Conservation (phyloP, 192 early-diverging fungal species). For the Piromyces finnis region DNA sequence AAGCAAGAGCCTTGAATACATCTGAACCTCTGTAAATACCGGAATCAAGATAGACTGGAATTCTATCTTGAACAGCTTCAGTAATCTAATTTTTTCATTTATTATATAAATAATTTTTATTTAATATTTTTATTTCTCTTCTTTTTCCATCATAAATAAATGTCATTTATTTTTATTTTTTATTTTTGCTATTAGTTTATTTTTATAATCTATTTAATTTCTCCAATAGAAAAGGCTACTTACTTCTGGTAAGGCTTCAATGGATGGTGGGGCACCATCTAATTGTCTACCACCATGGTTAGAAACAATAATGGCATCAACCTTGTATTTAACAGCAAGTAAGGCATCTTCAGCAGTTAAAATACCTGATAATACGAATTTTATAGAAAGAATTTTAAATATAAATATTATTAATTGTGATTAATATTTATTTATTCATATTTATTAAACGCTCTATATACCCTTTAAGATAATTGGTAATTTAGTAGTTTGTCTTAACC, state of each 20-base stretch:
- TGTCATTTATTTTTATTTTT: no score
- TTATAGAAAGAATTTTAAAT: no score
- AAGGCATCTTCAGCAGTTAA: slow-evolving; percentile 11
- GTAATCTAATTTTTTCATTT: no score
- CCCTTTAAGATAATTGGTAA: neutral
- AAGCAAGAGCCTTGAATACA: slow-evolving; percentile 11
- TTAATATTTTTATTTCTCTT: no score
- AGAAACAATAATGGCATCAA: slow-evolving; percentile 4
- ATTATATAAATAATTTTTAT: no score
- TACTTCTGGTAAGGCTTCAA: slow-evolving; percentile 3
- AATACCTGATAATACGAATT: slow-evolving; percentile 11
- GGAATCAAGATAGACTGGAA: slow-evolving; percentile 5
- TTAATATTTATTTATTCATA: no score
- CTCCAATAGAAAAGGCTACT: no score
- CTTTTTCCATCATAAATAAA: no score
- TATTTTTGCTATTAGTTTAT: no score
- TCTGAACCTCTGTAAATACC: slow-evolving; percentile 10
- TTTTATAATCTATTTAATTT: no score
- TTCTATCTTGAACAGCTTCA: neutral
- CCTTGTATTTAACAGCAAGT: slow-evolving; percentile 4
- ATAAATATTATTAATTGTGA: no score
- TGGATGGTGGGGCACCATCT: slow-evolving; percentile 4
- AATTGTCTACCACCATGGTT: slow-evolving; percentile 14
- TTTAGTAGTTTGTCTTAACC: slow-evolving; percentile 3
- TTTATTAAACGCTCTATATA: neutral